Evolutionary conservation across 805 yeast genomes (phyloP), one percentile per base, ranked within the genome.

Genomic region (Jamesozyma lodderae): DNA sequence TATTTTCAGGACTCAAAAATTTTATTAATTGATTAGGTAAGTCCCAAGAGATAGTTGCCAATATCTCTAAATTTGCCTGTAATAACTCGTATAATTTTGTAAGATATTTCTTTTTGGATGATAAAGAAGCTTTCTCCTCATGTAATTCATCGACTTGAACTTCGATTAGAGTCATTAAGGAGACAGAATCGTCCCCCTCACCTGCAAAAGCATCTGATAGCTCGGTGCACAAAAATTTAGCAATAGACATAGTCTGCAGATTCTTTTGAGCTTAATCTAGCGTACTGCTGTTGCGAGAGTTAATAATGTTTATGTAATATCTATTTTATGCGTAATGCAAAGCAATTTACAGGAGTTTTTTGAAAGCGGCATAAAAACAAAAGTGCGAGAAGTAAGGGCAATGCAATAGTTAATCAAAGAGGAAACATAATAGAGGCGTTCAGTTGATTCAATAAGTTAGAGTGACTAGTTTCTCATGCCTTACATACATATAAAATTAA

Each of bases 41-140:
- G 57, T 88, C 96, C 96, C 96, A 88, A 2, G 94, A 95, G 43
- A 87, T 75, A 47, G 79, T 81, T 31, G 70, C 67, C 0, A 77
- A 65, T 22, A 85, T 59, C 9, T 68, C 69, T 14, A 68, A 64
- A 52, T 81, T 57, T 0, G 53, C 59, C 9, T 52, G 49, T 23
- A 85, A 57, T 0, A 76, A 62, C 0, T 60, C 63, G 9, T 59
- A 47, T 11, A 87, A 46, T 3, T 64, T 60, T 0, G 53, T 59
- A 33, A 86, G 57, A n/a, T 83, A 53, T 35, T 46, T 39, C 2
- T 62, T 65, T 38, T 74, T 71, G 37, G 83, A 84, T 0, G 63
- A 71, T 8, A 20, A 15, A 5, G 45, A 38, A 2, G 49, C 52
- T 7, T 28, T 19, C 15, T 46, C 48, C 5, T 28, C 30, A 27